Evolutionary conservation across 495 filamentous ascomycete species (phyloP).

Genomic region (Aspergillus biplanus): DNA sequence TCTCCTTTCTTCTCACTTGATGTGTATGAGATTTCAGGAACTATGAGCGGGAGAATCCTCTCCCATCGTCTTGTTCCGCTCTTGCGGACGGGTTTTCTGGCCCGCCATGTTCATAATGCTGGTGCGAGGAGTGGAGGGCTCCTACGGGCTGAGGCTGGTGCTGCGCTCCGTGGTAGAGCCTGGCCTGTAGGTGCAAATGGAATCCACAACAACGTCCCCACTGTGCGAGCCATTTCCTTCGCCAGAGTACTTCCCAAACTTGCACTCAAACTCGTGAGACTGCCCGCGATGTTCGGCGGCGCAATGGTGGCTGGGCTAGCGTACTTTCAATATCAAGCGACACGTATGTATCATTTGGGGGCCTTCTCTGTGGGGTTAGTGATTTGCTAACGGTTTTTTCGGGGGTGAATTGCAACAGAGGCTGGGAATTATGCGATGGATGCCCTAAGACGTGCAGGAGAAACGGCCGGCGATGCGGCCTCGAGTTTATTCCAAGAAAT

Average conservation of each 20-base stretch:
- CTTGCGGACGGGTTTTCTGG: slow-evolving; percentile 61
- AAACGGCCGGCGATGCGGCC: slow-evolving; percentile 68
- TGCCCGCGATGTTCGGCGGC: slow-evolving; percentile 91
- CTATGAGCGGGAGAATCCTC: slow-evolving; percentile 84
- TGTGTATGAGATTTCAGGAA: slow-evolving; percentile 45
- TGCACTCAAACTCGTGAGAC: slow-evolving; percentile 79
- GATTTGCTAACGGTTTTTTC: slow-evolving; percentile 30
- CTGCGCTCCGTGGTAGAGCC: slow-evolving; percentile 62
- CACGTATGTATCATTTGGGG: slow-evolving; percentile 61
- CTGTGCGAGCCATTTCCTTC: slow-evolving; percentile 86
- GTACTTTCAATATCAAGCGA: slow-evolving; percentile 96
- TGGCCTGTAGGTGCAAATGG: slow-evolving; percentile 77
- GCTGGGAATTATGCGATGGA: slow-evolving; percentile 88
- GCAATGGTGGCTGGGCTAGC: slow-evolving; percentile 82
- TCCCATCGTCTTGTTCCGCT: slow-evolving; percentile 70
- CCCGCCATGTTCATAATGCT: slow-evolving; percentile 68
- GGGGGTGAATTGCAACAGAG: slow-evolving; percentile 51
- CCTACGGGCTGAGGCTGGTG: slow-evolving; percentile 64
- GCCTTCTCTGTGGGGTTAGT: slow-evolving; percentile 5
- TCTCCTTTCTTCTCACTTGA: slow-evolving; percentile 20
- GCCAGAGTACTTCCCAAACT: slow-evolving; percentile 83
- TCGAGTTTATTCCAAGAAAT: slow-evolving; percentile 68
- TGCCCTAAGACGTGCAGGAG: slow-evolving; percentile 70
- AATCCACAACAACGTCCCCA: slow-evolving; percentile 81
- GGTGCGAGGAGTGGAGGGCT: slow-evolving; percentile 67